phyloP scores from a whole-genome alignment of 2,329 filamentous ascomycete species.

The Talaromyces atroroseus region DNA sequence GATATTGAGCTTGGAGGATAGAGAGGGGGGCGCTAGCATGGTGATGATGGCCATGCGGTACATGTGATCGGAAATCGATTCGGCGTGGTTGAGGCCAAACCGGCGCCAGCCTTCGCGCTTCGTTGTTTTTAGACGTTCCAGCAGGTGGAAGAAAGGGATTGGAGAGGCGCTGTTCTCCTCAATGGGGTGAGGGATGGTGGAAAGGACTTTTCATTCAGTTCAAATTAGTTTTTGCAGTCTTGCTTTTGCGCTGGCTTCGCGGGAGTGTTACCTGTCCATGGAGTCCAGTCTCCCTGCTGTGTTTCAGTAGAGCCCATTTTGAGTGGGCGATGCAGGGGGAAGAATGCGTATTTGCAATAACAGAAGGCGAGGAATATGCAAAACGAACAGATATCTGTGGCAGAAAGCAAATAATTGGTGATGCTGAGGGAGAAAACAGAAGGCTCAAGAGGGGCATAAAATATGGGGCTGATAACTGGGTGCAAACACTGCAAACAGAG shows the following conservation, averaged over 20 bases:
- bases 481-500: slow-evolving; percentile 17
- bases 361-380: not conserved
- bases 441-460: slow-evolving; percentile 10
- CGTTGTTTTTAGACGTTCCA: slow-evolving; percentile 91
- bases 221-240: slow-evolving; percentile 1
- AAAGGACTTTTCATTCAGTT: slow-evolving; percentile 59
- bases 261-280: slow-evolving; percentile 8
- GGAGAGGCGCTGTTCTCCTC: slow-evolving; percentile 63
- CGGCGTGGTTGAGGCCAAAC: slow-evolving; percentile 69
- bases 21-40: slow-evolving; percentile 75
- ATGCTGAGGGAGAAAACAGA: not conserved
- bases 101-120: slow-evolving; percentile 94
- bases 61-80: slow-evolving; percentile 98
- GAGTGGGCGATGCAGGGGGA: not conserved
- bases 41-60: slow-evolving; percentile 98
- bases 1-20: slow-evolving; percentile 68
- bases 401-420: not conserved
- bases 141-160: slow-evolving; percentile 86
- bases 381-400: not conserved
- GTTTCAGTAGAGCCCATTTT: slow-evolving; percentile 12
- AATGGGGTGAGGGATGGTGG: slow-evolving; percentile 57
- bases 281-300: slow-evolving; percentile 11
- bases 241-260: not conserved
- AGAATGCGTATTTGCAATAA: slow-evolving; percentile 5
- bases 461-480: slow-evolving; percentile 7